Evolutionary conservation across 2,329 filamentous ascomycete species (phyloP).

Genomic region (Pseudocercospora cruenta): DNA sequence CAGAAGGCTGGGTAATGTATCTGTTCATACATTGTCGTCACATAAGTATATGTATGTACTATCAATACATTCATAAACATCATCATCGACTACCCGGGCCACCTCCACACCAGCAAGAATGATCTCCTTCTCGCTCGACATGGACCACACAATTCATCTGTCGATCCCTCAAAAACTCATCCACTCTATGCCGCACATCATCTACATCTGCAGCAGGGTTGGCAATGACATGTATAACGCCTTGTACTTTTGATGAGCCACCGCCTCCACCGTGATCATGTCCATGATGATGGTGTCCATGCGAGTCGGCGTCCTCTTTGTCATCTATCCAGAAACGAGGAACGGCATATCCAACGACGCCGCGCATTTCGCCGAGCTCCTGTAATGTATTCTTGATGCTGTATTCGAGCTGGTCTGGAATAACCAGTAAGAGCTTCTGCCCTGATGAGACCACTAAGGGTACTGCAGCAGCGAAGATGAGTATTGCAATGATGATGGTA

Average conservation of each 20-base stretch:
- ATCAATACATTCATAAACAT: background rate
- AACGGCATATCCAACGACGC: conserved; percentile 81
- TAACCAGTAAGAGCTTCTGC: conserved; percentile 77
- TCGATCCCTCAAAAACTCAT: conserved; percentile 69
- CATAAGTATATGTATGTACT: background rate
- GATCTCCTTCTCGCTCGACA: conserved; percentile 82
- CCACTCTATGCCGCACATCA: conserved; percentile 79
- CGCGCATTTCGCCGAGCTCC: conserved; percentile 78
- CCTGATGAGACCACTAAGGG: conserved; percentile 86
- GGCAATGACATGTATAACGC: conserved; percentile 84
- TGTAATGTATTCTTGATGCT: conserved; percentile 82
- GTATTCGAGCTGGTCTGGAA: conserved; percentile 86
- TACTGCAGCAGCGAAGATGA: conserved; percentile 90
- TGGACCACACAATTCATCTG: conserved; percentile 84
- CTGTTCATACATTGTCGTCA: background rate
- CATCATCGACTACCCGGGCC: conserved; percentile 10
- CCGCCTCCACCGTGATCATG: conserved; percentile 22
- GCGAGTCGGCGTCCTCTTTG: conserved; percentile 45
- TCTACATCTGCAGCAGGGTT: conserved; percentile 73
- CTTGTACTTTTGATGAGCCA: conserved; percentile 58
- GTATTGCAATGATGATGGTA: conserved; percentile 86
- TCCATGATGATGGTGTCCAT: conserved; percentile 50
- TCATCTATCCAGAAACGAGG: conserved; percentile 95
- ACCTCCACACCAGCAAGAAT: conserved; percentile 64
- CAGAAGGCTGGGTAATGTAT: background rate